Conservation (phyloP, 129 eudicot genomes). For the Lactuca sativa region DNA sequence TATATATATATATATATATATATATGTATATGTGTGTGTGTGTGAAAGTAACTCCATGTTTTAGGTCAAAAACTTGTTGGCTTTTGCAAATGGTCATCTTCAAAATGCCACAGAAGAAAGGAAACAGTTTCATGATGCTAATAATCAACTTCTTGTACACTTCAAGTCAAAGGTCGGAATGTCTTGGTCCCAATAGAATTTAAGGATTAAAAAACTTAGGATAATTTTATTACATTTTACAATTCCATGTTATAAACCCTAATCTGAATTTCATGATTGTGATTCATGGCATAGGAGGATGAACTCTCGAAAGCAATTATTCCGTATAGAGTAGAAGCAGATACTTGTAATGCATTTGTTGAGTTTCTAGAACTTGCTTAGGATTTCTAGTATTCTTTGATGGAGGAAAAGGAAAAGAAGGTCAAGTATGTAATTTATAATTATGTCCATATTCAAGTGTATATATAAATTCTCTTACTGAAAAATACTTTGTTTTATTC, state of each 20-base stretch:
- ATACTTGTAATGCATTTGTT: conserved; percentile 23
- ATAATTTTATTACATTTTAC: too few relatives aligned
- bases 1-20: too few relatives aligned
- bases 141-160: conserved; percentile 37
- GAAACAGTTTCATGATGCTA: conserved; percentile 77
- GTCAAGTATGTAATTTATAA: too few relatives aligned
- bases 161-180: conserved; percentile 44
- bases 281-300: conserved; percentile 48
- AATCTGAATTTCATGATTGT: not conserved
- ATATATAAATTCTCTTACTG: too few relatives aligned
- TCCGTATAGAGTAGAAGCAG: conserved; percentile 64
- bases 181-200: too few relatives aligned
- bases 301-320: conserved; percentile 61
- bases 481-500: too few relatives aligned
- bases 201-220: too few relatives aligned
- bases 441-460: too few relatives aligned
- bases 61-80: conserved; percentile 56
- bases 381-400: too few relatives aligned
- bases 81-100: conserved; percentile 58
- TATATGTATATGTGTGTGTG: too few relatives aligned
- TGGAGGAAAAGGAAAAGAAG: too few relatives aligned
- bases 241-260: conserved; percentile 12
- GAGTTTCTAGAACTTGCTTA: too few relatives aligned
- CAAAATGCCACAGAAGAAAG: conserved; percentile 83
- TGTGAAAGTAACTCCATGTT: conserved; percentile 6